Conservation (phyloP, 805 yeast genomes). For the Priceomyces melissophilus region DNA sequence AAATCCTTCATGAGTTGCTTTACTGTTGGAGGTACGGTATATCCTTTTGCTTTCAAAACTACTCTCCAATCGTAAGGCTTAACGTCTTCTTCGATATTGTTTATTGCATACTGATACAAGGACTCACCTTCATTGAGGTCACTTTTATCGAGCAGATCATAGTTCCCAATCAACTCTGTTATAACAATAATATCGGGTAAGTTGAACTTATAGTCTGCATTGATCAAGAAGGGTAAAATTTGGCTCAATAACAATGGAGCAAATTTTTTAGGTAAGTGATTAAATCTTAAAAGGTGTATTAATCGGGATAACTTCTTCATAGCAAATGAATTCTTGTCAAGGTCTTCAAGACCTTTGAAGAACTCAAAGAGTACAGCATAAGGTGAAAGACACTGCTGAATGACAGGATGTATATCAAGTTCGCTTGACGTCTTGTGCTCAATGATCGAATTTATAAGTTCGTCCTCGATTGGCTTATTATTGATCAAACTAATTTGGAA, state of each 20-base stretch:
- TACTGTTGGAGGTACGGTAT: constrained; percentile 23
- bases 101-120: constrained; percentile 29
- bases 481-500: constrained; percentile 57
- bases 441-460: constrained; percentile 49
- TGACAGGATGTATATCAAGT: constrained; percentile 47
- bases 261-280: constrained; percentile 45
- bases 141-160: constrained; percentile 20
- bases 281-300: constrained; percentile 44
- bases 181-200: constrained; percentile 32
- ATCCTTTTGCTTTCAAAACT: constrained; percentile 12
- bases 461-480: constrained; percentile 55
- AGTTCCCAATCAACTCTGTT: constrained; percentile 38
- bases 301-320: constrained; percentile 43
- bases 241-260: constrained; percentile 50
- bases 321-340: constrained; percentile 14
- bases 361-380: constrained; percentile 60
- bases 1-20: constrained; percentile 22
- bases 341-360: constrained; percentile 25
- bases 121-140: constrained; percentile 28
- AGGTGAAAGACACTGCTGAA: constrained; percentile 69
- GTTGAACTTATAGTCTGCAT: constrained; percentile 13
- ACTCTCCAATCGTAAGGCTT: constrained; percentile 37
- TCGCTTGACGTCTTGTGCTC: constrained; percentile 28
- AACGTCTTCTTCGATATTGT: constrained; percentile 15
- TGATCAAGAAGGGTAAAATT: constrained; percentile 38